Percentiles rank a stretch among this genome's conserved stretches.
Evolutionary conservation across 257 asterid species (phyloP).

Genomic region (Knoxia roxburghii): DNA sequence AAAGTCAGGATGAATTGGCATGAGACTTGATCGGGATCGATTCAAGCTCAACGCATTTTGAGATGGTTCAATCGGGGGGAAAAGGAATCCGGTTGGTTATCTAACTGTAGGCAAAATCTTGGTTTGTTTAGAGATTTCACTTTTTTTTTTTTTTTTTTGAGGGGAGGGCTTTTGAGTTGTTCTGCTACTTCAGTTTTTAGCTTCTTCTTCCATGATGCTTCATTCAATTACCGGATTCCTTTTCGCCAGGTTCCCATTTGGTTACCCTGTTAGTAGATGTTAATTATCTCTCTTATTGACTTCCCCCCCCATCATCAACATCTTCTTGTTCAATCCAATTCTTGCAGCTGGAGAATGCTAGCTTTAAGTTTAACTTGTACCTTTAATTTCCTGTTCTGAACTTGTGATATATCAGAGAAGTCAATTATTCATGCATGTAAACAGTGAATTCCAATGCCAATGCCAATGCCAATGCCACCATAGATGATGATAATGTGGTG

Average conservation of each 20-base stretch:
- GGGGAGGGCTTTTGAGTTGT: no score
- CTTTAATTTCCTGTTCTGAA: background rate
- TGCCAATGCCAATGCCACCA: no score
- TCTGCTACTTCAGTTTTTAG: slow-evolving; percentile 23
- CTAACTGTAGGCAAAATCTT: slow-evolving; percentile 22
- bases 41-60: slow-evolving; percentile 8
- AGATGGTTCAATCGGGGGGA: slow-evolving; percentile 35
- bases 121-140: slow-evolving; percentile 17
- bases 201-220: slow-evolving; percentile 18
- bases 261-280: slow-evolving; percentile 8
- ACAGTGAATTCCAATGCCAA: background rate
- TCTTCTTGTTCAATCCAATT: slow-evolving; percentile 1
- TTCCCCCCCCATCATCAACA: background rate
- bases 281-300: background rate
- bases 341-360: slow-evolving; percentile 4
- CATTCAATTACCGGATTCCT: slow-evolving; percentile 34
- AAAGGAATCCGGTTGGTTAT: slow-evolving; percentile 46
- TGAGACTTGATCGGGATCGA: slow-evolving; percentile 18
- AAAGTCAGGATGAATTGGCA: slow-evolving; percentile 55
- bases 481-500: no score
- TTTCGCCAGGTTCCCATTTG: slow-evolving; percentile 35
- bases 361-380: background rate
- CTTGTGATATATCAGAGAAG: background rate
- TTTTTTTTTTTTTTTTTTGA: slow-evolving; percentile 4
- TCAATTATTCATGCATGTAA: background rate